A percentile compares a stretch with the other conserved stretches of the same genome.
phyloP scores from a whole-genome alignment of 208 protist genomes.

The Trypanosoma congolense region DNA sequence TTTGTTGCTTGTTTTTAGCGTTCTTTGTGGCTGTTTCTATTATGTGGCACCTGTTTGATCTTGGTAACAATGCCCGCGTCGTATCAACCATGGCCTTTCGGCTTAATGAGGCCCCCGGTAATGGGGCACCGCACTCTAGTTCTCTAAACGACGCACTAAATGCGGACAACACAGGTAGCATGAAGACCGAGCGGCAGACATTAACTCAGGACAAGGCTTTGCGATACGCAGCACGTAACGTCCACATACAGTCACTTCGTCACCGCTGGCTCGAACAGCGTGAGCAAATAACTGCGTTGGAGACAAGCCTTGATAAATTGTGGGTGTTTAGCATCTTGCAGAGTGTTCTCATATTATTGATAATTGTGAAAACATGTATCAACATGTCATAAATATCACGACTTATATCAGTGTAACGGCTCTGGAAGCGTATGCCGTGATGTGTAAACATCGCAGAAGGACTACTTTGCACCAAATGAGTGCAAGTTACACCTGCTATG shows the following conservation, averaged over 20 bases:
- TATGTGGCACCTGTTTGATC: conserved; percentile 38
- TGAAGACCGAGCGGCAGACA: background rate
- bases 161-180: conserved; percentile 9
- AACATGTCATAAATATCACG: too few relatives aligned
- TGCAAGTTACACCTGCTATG: too few relatives aligned
- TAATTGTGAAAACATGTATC: conserved; percentile 21
- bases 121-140: background rate
- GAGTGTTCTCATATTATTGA: too few relatives aligned
- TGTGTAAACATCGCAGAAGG: too few relatives aligned
- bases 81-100: conserved; percentile 13
- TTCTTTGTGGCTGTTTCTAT: conserved; percentile 54
- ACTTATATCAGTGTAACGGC: too few relatives aligned
- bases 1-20: conserved; percentile 49
- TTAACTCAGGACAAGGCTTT: conserved; percentile 62
- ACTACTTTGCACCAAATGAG: too few relatives aligned
- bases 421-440: too few relatives aligned
- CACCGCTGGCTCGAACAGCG: conserved; percentile 79
- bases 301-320: conserved; percentile 40
- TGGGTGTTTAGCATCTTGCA: conserved; percentile 42
- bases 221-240: conserved; percentile 53
- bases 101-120: background rate
- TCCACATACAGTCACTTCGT: conserved; percentile 70
- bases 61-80: conserved; percentile 28
- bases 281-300: conserved; percentile 35
- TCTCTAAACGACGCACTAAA: conserved; percentile 2